Conservation (phyloP, 306 rosid species). For the Casuarina equisetifolia region DNA sequence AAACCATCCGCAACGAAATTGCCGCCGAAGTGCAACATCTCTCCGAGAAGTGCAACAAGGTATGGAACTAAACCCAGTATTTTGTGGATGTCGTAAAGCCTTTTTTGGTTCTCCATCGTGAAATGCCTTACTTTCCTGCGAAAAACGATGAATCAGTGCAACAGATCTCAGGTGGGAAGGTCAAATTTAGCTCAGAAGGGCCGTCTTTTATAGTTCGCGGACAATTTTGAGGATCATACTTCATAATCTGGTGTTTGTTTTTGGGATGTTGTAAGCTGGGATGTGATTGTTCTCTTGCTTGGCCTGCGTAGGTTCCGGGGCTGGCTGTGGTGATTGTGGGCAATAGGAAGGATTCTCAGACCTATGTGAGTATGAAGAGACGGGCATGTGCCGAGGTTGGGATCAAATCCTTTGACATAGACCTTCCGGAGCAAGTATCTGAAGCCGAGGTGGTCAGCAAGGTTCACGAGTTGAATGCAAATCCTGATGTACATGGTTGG, state of each 20-base stretch:
- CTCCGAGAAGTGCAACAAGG: constrained; percentile 77
- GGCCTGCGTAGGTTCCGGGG: constrained; percentile 67
- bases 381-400: constrained; percentile 91
- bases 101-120: neutral
- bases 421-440: constrained; percentile 71
- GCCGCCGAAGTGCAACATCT: constrained; percentile 64
- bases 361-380: constrained; percentile 83
- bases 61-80: constrained; percentile 13
- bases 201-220: neutral
- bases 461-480: constrained; percentile 64
- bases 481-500: constrained; percentile 77
- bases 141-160: neutral
- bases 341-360: constrained; percentile 78
- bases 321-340: constrained; percentile 94
- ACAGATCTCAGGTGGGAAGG: neutral
- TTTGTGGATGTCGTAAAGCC: neutral
- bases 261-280: constrained; percentile 17
- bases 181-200: neutral
- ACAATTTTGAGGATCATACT: neutral
- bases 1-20: constrained; percentile 73
- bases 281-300: neutral
- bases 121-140: neutral
- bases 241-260: constrained; percentile 30
- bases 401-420: constrained; percentile 67
- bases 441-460: constrained; percentile 56